Evolutionary conservation across 2,329 filamentous ascomycete genomes (phyloP).

Genomic region (Pestalotiopsis sp.): DNA sequence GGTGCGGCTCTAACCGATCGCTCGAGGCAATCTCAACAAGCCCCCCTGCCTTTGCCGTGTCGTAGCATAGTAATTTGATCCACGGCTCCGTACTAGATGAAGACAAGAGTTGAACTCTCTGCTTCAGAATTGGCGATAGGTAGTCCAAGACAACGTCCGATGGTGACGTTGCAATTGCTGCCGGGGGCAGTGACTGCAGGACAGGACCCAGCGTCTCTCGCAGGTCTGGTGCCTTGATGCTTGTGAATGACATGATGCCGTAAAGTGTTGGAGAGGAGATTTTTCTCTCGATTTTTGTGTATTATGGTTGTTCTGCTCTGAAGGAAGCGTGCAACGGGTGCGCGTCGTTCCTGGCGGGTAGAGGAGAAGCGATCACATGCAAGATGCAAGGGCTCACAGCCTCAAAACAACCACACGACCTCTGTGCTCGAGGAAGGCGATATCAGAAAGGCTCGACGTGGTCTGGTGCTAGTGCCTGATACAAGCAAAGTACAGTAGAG

Average conservation of each 20-base stretch:
- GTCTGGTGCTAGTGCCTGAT: not conserved
- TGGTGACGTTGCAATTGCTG: slow-evolving; percentile 59
- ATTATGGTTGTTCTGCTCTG: not conserved
- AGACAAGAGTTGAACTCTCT: slow-evolving; percentile 65
- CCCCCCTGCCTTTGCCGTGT: slow-evolving; percentile 55
- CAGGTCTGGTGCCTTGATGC: slow-evolving; percentile 47
- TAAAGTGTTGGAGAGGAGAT: not conserved
- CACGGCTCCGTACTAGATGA: slow-evolving; percentile 67
- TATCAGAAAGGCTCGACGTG: not conserved
- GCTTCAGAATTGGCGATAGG: slow-evolving; percentile 67
- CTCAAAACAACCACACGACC: not conserved
- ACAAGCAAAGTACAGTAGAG: not conserved
- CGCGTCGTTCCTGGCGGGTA: not conserved
- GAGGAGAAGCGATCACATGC: not conserved
- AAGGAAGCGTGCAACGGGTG: not conserved
- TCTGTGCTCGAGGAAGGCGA: not conserved
- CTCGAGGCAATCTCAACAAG: slow-evolving; percentile 64
- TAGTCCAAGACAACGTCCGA: slow-evolving; percentile 59
- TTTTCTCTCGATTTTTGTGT: not conserved
- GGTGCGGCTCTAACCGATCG: slow-evolving; percentile 75
- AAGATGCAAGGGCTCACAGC: not conserved
- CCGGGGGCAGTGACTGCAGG: slow-evolving; percentile 61
- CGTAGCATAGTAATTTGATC: slow-evolving; percentile 74
- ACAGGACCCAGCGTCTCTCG: slow-evolving; percentile 56
- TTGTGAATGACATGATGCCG: slow-evolving; percentile 21